phyloP scores from a whole-genome alignment of 2,329 filamentous ascomycete species.

The Cercospora janseana region DNA sequence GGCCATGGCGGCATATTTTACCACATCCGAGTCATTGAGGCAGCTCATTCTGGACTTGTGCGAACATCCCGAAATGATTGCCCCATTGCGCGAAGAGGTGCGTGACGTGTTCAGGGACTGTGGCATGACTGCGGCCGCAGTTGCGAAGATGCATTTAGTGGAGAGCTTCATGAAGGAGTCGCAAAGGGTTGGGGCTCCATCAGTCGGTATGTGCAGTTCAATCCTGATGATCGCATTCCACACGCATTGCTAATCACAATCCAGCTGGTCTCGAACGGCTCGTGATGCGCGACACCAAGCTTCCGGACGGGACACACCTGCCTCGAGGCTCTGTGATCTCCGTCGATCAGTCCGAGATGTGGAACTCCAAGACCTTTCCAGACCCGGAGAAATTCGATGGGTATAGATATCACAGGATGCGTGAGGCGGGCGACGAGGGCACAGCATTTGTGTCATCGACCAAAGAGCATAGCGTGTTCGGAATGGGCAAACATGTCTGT shows the following conservation, averaged over 20 bases:
- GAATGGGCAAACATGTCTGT: slow-evolving; percentile 37
- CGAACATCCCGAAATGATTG: slow-evolving; percentile 26
- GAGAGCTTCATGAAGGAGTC: slow-evolving; percentile 33
- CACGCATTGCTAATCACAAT: not conserved
- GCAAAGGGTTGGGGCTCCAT: slow-evolving; percentile 16
- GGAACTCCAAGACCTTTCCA: slow-evolving; percentile 19
- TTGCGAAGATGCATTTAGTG: slow-evolving; percentile 34
- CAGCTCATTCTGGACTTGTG: slow-evolving; percentile 28
- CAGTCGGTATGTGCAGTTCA: slow-evolving; percentile 15
- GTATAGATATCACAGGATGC: slow-evolving; percentile 23
- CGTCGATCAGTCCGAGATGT: slow-evolving; percentile 10
- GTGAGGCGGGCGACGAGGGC: slow-evolving; percentile 21
- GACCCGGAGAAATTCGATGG: slow-evolving; percentile 27
- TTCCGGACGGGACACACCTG: slow-evolving; percentile 31
- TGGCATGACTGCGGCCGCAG: slow-evolving; percentile 29
- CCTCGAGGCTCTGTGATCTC: slow-evolving; percentile 24
- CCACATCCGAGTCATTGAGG: slow-evolving; percentile 30
- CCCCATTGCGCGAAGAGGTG: slow-evolving; percentile 32
- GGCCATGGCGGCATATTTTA: slow-evolving; percentile 24
- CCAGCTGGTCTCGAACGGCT: slow-evolving; percentile 29
- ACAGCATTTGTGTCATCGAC: slow-evolving; percentile 20
- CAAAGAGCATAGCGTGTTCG: slow-evolving; percentile 31
- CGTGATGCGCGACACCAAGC: slow-evolving; percentile 23
- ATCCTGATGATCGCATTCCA: slow-evolving; percentile 1
- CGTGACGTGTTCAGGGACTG: slow-evolving; percentile 21